Percentiles rank a stretch among this genome's conserved stretches.
phyloP scores from a whole-genome alignment of 2,329 filamentous ascomycete species.

The Boeremia lycopersici region DNA sequence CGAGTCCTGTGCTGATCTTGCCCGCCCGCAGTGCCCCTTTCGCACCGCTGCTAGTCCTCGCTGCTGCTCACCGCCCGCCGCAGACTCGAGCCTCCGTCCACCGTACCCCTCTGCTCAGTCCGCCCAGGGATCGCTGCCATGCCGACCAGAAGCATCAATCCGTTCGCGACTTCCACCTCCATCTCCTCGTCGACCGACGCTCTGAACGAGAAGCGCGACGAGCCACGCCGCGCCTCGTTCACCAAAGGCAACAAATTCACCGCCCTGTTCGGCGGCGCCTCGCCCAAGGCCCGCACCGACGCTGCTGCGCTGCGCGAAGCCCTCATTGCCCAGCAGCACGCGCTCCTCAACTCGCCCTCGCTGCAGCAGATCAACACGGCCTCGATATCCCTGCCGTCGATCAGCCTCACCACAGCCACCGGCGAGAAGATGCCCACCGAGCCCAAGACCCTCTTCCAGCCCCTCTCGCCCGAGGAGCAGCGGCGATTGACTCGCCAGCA shows the following conservation, averaged over 20 bases:
- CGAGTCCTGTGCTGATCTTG: conserved; percentile 15
- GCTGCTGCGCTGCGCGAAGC: conserved; percentile 71
- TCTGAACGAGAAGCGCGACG: conserved; percentile 61
- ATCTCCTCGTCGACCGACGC: conserved; percentile 57
- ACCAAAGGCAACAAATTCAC: conserved; percentile 73
- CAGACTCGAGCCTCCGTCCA: conserved; percentile 1
- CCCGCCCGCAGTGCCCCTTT: conserved; percentile 3
- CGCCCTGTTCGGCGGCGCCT: conserved; percentile 82
- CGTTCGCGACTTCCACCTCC: conserved; percentile 61
- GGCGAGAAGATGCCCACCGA: conserved; percentile 77
- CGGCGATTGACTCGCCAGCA: conserved; percentile 77
- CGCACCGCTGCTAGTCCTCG: neutral
- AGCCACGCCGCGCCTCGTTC: conserved; percentile 55
- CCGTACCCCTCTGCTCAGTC: neutral
- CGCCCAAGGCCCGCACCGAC: conserved; percentile 72
- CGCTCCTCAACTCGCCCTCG: conserved; percentile 67
- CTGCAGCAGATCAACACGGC: conserved; percentile 72
- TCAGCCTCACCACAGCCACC: conserved; percentile 86
- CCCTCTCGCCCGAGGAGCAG: conserved; percentile 82
- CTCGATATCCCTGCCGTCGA: conserved; percentile 81
- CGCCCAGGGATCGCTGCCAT: conserved; percentile 51
- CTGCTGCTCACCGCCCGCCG: neutral
- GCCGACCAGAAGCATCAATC: conserved; percentile 67
- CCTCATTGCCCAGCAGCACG: conserved; percentile 62
- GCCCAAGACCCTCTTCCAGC: conserved; percentile 82